Percentiles rank a stretch among this genome's conserved stretches.
phyloP scores from a whole-genome alignment of 2,329 filamentous ascomycete genomes.

The Thermomyces lanuginosus region DNA sequence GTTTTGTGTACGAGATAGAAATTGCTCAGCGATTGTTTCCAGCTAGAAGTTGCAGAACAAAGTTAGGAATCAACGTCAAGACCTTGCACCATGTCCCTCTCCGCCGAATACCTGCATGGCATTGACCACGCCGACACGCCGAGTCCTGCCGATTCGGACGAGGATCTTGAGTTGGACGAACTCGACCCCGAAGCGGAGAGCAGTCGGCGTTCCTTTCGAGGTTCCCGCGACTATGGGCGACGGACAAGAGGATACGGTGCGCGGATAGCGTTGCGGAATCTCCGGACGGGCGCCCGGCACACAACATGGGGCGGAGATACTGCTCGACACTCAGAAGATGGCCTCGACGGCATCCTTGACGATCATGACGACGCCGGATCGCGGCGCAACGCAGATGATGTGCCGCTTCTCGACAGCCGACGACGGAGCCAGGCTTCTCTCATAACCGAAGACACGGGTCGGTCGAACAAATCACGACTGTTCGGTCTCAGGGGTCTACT shows the following conservation, averaged over 20 bases:
- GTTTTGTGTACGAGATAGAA: no score
- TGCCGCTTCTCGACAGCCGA: slow-evolving; percentile 47
- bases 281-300: slow-evolving; percentile 34
- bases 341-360: slow-evolving; percentile 50
- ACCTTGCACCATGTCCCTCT: slow-evolving; percentile 24
- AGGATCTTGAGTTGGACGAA: slow-evolving; percentile 32
- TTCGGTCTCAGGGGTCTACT: slow-evolving; percentile 50
- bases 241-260: slow-evolving; percentile 17
- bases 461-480: slow-evolving; percentile 41
- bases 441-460: slow-evolving; percentile 18
- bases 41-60: no score
- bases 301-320: slow-evolving; percentile 23
- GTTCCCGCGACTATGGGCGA: slow-evolving; percentile 15
- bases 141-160: slow-evolving; percentile 23
- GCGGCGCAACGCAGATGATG: slow-evolving; percentile 49
- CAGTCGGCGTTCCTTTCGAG: slow-evolving; percentile 9
- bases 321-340: slow-evolving; percentile 37
- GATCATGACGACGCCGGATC: slow-evolving; percentile 41
- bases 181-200: slow-evolving; percentile 23
- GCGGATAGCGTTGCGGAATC: slow-evolving; percentile 32
- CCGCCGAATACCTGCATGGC: slow-evolving; percentile 21
- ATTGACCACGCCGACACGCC: slow-evolving; percentile 17
- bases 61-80: no score
- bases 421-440: slow-evolving; percentile 24
- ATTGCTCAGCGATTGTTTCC: no score